Base-by-base conservation (phyloP, 202 grass and related monocot species). In the Thinopyrum obtusiflorum region DNA sequence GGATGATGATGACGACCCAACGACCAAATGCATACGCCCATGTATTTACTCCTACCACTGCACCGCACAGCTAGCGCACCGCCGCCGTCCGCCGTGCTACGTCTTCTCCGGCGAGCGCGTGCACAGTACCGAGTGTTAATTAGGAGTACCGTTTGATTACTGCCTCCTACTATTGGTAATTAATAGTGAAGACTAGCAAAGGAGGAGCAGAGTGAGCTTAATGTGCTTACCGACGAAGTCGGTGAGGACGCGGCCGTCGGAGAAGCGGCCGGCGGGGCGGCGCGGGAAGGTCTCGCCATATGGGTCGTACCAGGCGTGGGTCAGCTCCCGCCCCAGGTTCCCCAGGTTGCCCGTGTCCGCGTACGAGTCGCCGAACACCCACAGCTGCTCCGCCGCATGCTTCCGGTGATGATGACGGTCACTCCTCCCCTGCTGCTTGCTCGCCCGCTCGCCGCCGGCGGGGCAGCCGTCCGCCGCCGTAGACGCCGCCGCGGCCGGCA, bases 291-390 rank as follows among this genome's bases (percentile, higher is more conserved):
- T 92, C 3, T 9, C 4, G 80, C 95, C 95, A 76, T 98, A 98
- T 11, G 95, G 95, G 26, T 87, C 61, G 68, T 93, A 98, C 92
- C 95, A 98, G 3, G 88, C 87, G 40, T 84, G 86, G 10, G 92
- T 93, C 1, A 94, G 87, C 79, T 90, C 92, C 51, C 88, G 80
- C 44, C 92, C 92, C 4, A 93, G 87, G 49, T 90, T 77, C 13
- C 92, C 92, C 6, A 97, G 90, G 85, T 97, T 97, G 6, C 95
- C 95, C 13, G 95, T 95, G 82, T 98, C 95, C 18, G 87, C 91
- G 62, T 94, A 98, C 13, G 95, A 98, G 59, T 98, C 95, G 1
- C 95, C 95, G 24, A 98, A 98, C 81, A 93, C 92, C 81, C 93
- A 97, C 57, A 94, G 60, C 61, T 79, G 0, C 35, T 36, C 71